A percentile compares a stretch with the other conserved stretches of the same genome.
Evolutionary conservation across 2,329 filamentous ascomycete genomes (phyloP).

Genomic region (Aspergillus sp.): DNA sequence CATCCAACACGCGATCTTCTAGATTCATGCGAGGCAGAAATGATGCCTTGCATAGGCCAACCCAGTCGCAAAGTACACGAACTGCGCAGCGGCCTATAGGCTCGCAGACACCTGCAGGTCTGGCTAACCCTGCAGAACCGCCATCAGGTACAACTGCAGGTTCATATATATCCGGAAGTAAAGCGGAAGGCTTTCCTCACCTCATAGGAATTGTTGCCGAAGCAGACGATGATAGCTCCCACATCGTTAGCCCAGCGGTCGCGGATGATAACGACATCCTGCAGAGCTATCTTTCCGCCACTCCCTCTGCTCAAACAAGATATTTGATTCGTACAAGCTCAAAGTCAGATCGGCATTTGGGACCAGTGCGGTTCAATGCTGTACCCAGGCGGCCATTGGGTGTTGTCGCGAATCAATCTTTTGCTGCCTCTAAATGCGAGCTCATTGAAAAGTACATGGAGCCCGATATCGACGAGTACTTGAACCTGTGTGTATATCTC

Average conservation of each 20-base stretch:
- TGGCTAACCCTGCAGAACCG: background rate
- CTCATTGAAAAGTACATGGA: constrained; percentile 53
- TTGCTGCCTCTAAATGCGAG: constrained; percentile 41
- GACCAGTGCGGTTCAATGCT: constrained; percentile 48
- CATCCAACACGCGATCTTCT: background rate
- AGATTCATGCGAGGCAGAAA: background rate
- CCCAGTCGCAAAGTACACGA: background rate
- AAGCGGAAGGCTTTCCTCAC: background rate
- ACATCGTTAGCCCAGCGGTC: constrained; percentile 54
- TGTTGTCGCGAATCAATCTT: constrained; percentile 19
- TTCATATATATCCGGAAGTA: background rate
- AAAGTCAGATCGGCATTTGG: constrained; percentile 19
- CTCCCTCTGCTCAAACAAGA: constrained; percentile 19
- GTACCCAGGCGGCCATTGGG: constrained; percentile 49
- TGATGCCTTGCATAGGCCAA: background rate
- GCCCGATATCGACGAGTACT: constrained; percentile 36
- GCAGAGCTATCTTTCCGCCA: constrained; percentile 50
- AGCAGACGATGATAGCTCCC: constrained; percentile 41
- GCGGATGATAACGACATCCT: constrained; percentile 56
- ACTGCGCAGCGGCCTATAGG: background rate
- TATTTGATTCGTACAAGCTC: constrained; percentile 23
- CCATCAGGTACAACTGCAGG: background rate
- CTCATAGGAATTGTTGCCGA: constrained; percentile 19
- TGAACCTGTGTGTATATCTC: constrained; percentile 42
- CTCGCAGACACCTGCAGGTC: background rate